These are phyloP conservation scores for Firmiana major DNA, from an alignment of 345 rosid genomes.

Conservation along the genomic window DNA sequence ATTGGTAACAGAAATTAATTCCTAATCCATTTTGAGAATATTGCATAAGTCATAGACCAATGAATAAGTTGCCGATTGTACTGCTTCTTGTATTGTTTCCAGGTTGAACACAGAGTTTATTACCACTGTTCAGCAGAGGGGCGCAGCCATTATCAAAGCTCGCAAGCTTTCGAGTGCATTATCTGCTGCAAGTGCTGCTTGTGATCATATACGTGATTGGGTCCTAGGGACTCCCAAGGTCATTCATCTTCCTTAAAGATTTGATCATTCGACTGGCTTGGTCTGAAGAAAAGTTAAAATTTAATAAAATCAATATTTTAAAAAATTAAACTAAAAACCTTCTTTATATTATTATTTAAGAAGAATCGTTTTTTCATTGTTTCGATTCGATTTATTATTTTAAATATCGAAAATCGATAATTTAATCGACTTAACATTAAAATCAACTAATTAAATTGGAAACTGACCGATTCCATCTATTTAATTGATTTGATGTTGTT, in stretches of 20 bases:
- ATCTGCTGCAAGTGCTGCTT: slow-evolving; percentile 82
- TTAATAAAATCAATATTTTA: too few relatives aligned
- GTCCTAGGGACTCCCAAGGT: slow-evolving; percentile 80
- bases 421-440: too few relatives aligned
- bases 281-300: too few relatives aligned
- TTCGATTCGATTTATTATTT: too few relatives aligned
- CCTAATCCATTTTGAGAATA: neutral
- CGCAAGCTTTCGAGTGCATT: slow-evolving; percentile 68
- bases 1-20: slow-evolving; percentile 36
- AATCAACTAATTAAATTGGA: too few relatives aligned
- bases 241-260: neutral
- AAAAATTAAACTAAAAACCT: too few relatives aligned
- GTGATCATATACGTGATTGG: slow-evolving; percentile 88
- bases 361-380: too few relatives aligned
- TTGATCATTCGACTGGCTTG: too few relatives aligned
- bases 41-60: neutral
- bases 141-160: slow-evolving; percentile 63
- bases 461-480: too few relatives aligned
- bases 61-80: neutral
- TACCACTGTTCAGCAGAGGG: slow-evolving; percentile 61
- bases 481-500: too few relatives aligned
- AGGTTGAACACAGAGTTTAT: slow-evolving; percentile 64
- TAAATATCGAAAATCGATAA: too few relatives aligned
- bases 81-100: neutral
- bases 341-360: too few relatives aligned